Evolutionary conservation across 768 basidiomycete species (phyloP), one percentile per base, ranked within the genome.

Genomic region (Kwoniella dendrophila): DNA sequence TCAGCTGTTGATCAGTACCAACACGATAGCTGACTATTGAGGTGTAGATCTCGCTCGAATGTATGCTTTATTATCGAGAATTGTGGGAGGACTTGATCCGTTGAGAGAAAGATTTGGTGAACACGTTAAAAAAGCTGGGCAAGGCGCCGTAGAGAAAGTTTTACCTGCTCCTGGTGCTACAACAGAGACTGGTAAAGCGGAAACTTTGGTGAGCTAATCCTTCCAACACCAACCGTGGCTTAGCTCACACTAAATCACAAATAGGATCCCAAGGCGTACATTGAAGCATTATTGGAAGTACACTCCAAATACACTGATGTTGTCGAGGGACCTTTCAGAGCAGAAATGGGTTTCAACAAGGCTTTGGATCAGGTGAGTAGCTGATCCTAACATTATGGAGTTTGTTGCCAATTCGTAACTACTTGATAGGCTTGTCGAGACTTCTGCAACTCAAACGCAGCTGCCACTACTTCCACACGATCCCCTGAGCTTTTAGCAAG

Each of bases 401-500:
- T 22, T 27, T 30, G 30, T 30, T 54, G 12, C 30, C 14, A 14
- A 30, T 52, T 20, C 29, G 27, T 30, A 18, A 24, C 6, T 5
- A 44, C 12, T 4, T 12, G 16, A 16, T 87, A 92, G 84, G 95
- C 95, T 0, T 97, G 92, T 80, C 83, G 91, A 71, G 92, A 93
- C 73, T 97, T 92, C 76, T 91, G 95, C 77, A 99, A 99, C 79
- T 84, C 87, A 44, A 99, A 98, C 76, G 85, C 87, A 51, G 91
- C 91, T 0, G 81, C 84, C n/a, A 89, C 88, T 1, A 71, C 75
- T 4, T 83, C 85, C 0, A 87, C 88, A 27, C 92, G 90, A 79
- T 94, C 91, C 4, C 92, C 95, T 0, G 95, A 97, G 75, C 80
- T 97, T 49, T 81, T 99, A 26, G 92, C 94, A 30, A 93, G 90